phyloP scores from a whole-genome alignment of 495 filamentous ascomycete species.

The Jackrogersella multiformis region DNA sequence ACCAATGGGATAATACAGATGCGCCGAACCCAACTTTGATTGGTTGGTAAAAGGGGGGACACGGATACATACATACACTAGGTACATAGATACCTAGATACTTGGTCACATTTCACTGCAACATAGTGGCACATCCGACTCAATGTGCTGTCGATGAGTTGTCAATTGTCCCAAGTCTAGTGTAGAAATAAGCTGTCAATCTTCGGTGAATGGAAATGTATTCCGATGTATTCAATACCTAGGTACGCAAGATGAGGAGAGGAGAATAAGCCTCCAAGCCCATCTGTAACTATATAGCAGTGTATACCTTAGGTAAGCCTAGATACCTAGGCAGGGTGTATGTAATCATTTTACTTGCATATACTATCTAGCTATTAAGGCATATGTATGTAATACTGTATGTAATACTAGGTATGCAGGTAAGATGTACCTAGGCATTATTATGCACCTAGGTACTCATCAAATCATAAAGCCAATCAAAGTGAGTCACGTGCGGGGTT shows the following conservation, averaged over 20 bases:
- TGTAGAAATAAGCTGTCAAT: too few species aligned
- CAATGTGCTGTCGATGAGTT: slow-evolving; percentile 15
- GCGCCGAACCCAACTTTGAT: neutral
- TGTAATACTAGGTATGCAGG: too few species aligned
- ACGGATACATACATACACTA: too few species aligned
- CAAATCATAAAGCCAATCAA: neutral
- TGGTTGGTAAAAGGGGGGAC: neutral
- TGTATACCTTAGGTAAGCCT: too few species aligned
- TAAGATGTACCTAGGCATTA: neutral
- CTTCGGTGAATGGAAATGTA: slow-evolving; percentile 16
- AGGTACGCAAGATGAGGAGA: neutral
- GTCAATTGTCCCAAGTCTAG: slow-evolving; percentile 15
- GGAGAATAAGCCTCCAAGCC: neutral
- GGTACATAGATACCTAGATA: too few species aligned
- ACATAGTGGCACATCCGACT: slow-evolving; percentile 1
- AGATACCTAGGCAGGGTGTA: too few species aligned
- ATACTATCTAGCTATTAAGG: too few species aligned
- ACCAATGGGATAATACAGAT: neutral
- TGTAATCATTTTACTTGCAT: too few species aligned
- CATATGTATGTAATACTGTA: neutral
- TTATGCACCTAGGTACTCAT: too few species aligned
- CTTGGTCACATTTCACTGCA: neutral
- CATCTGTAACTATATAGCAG: too few species aligned
- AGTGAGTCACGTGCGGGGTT: neutral
- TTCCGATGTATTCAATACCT: neutral